A percentile compares a stretch with the other conserved stretches of the same genome.
Evolutionary conservation across 1,284 basidiomycete genomes (phyloP).

Genomic region (Apiotrichum veenhuisii): DNA sequence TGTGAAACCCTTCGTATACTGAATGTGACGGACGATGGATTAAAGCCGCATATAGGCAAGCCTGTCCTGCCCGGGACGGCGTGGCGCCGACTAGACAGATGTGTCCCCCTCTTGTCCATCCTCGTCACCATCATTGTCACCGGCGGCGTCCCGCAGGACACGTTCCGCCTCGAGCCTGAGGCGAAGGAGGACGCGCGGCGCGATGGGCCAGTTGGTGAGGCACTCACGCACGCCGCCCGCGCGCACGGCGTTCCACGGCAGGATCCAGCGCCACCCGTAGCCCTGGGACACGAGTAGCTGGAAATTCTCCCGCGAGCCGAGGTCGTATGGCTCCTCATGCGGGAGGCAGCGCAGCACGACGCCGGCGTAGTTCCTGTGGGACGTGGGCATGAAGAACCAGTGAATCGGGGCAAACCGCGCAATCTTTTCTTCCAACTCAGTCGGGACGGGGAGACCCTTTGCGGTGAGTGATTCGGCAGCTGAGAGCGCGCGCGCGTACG

Average conservation of each 20-base stretch:
- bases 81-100: neutral
- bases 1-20: too few species aligned
- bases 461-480: neutral
- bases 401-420: conserved; percentile 16
- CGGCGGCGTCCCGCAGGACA: too few species aligned
- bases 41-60: neutral
- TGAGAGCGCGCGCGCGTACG: conserved; percentile 14
- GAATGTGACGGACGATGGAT: too few species aligned
- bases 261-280: conserved; percentile 23
- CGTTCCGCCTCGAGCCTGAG: neutral
- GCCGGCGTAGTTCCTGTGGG: conserved; percentile 15
- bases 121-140: too few species aligned
- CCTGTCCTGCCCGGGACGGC: neutral
- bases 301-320: conserved; percentile 25
- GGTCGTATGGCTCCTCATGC: conserved; percentile 31
- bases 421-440: neutral
- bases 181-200: neutral
- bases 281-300: conserved; percentile 26
- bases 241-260: conserved; percentile 32
- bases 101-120: too few species aligned
- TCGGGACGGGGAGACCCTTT: conserved; percentile 15
- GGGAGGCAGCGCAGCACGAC: conserved; percentile 18
- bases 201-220: conserved; percentile 27
- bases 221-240: too few species aligned
- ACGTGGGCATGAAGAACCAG: conserved; percentile 37